Conservation (phyloP, 371 early-diverging fungal genomes). For the Lichtheimia hyalospora region DNA sequence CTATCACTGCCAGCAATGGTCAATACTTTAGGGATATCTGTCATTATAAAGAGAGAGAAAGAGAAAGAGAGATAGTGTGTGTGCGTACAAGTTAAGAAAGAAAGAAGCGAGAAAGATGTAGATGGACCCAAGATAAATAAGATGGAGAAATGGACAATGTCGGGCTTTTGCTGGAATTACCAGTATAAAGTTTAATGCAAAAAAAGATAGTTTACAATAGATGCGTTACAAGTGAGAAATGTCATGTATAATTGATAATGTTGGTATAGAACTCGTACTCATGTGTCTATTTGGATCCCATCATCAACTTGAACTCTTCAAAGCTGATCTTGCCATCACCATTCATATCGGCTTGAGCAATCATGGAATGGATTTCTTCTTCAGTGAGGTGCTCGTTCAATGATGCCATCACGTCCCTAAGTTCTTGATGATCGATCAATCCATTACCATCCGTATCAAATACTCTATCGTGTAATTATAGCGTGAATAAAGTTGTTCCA, state of each 20-base stretch:
- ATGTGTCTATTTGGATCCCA: conserved; percentile 43
- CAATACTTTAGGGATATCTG: conserved; percentile 15
- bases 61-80: too few species aligned
- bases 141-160: too few species aligned
- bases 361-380: conserved; percentile 69
- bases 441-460: conserved; percentile 80
- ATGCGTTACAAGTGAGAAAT: background rate
- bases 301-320: conserved; percentile 57
- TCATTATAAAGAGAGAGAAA: background rate
- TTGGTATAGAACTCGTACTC: background rate
- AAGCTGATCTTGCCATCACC: conserved; percentile 45
- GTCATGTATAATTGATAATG: background rate
- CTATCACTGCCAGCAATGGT: conserved; percentile 20
- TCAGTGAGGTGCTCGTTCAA: conserved; percentile 61
- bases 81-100: too few species aligned
- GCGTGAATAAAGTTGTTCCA: background rate
- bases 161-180: too few species aligned
- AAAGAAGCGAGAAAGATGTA: too few species aligned
- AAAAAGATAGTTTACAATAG: background rate
- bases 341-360: conserved; percentile 54
- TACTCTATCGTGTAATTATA: conserved; percentile 16
- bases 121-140: too few species aligned
- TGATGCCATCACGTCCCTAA: conserved; percentile 48
- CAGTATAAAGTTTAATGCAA: background rate
- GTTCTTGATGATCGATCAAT: conserved; percentile 66